Base-by-base conservation (phyloP, 2,329 filamentous ascomycete species). In the Dichotomopilus funicola region DNA sequence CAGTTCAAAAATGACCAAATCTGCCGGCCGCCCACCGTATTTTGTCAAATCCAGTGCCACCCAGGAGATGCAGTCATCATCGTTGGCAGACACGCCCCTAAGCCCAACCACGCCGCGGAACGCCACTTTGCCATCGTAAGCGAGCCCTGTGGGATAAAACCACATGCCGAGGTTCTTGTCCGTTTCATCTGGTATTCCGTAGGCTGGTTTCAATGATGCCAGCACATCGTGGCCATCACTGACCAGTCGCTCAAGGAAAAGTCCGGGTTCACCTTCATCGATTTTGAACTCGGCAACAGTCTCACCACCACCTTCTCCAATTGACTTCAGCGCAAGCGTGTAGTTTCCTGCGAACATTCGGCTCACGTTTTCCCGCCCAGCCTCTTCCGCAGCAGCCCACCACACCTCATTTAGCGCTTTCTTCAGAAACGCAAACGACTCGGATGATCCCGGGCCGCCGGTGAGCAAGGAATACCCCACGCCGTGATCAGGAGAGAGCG, bases 391-490 rank as follows among this genome's bases (percentile, higher is more conserved):
- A 0, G 57, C 62, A 2, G 58, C 52, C 6, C 61, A 10, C 38
- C 58, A 59, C 0, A 53, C 46, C 2, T 48, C 44, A n/a, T 53
- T 4, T 5, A 62, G 6, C 27, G 56, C 38, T 7, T 54, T 46
- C 13, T 53, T 42, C 3, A 64, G 6, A 8, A 42, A 45, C 6
- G 44, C 12, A 6, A 56, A 51, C 3, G 53, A 50, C 0, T 36
- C 1, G 1, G 49, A 35, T 0, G 59, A 55, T 0, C 38, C 49
- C 0, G 42, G 11, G 0, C 64, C 65, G 1, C 61, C 66, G 0
- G 60, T 13, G 10, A 68, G 37, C 9, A 70, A 36, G 4, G 62
- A 60, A 38, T 62, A 65, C 1, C 52, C 66, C 35, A 57, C 54
- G 50, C 33, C 58, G 54, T 53, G 66, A 44, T 48, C 66, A 13